phyloP scores from a whole-genome alignment of 2,329 filamentous ascomycete genomes.

The Colletotrichum sp. region DNA sequence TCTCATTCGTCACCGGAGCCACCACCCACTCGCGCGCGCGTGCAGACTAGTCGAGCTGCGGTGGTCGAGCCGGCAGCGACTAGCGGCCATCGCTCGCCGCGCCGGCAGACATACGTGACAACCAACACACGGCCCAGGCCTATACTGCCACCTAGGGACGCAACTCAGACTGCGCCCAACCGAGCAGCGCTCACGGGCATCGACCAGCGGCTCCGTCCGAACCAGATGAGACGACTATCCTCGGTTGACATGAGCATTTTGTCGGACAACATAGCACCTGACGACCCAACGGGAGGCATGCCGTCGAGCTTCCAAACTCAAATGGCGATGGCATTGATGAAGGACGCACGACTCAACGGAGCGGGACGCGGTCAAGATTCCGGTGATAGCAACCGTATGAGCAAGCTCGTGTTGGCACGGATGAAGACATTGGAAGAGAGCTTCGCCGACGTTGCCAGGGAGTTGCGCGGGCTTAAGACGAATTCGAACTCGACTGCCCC shows the following conservation, averaged over 20 bases:
- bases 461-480: constrained; percentile 70
- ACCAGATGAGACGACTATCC: constrained; percentile 51
- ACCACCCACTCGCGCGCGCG: constrained; percentile 29
- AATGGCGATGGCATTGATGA: constrained; percentile 74
- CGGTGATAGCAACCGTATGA: constrained; percentile 70
- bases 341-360: constrained; percentile 56
- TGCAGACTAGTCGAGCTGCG: constrained; percentile 26
- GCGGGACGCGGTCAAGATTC: constrained; percentile 38
- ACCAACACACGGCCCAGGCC: constrained; percentile 61
- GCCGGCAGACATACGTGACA: constrained; percentile 44
- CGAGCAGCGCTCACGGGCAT: constrained; percentile 58
- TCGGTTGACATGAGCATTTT: constrained; percentile 76
- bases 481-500: constrained; percentile 47
- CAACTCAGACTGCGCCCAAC: constrained; percentile 61
- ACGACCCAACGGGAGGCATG: constrained; percentile 66
- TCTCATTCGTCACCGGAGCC: constrained; percentile 43
- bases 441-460: constrained; percentile 83
- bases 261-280: constrained; percentile 71
- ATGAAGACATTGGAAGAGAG: constrained; percentile 95
- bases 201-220: constrained; percentile 47
- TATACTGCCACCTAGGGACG: constrained; percentile 54
- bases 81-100: constrained; percentile 50
- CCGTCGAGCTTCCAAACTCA: constrained; percentile 83
- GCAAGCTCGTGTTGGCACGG: constrained; percentile 80
- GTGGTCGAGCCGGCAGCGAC: constrained; percentile 40